Base-by-base conservation (phyloP, 345 rosid species). In the Rhodamnia rubescens region DNA sequence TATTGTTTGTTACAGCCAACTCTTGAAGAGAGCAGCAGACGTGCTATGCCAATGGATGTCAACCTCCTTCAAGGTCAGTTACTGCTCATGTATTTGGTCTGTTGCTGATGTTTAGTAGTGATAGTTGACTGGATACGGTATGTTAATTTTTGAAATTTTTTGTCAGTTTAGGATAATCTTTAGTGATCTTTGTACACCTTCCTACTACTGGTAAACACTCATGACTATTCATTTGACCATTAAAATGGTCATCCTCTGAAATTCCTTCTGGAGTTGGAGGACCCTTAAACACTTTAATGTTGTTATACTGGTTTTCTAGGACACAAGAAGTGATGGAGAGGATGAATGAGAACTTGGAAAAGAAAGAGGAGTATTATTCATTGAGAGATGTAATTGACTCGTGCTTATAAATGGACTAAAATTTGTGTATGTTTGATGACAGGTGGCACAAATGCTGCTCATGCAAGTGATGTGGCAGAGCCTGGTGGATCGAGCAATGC, bases 21-120 rank as follows among this genome's bases (percentile, higher is more conserved):
- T 89, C 91, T 92, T 83, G 97, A 94, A 74, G 92, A 93, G 84
- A 92, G 95, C 90, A 91, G 88, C 88, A 87, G 90, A 85, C 95
- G 87, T 90, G 93, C 89, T 42, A 88, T 88, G 87, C 89, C 91
- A 51, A 81, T 86, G 89, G 94, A 91, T 84, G 83, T 87, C 64
- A 91, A 88, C 81, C 89, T 86, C 87, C 90, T 85, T 88, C 96
- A 87, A 85, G 99, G 99, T 96, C 84, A 90, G 94, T 82, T 82
- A 90, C 86, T 83, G 58, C 22, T 32, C 40, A 3, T 47, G 26
- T 36, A 44, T 32, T 83, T 64, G 57, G 54, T 53, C 84, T 82
- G 44, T 55, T 82, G 42, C 59, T 82, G 40, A 53, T 53, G 59
- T 82, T 26, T 82, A 51, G 58, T 82, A 42, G 40, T 53, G 59